phyloP scores from a whole-genome alignment of 208 protist species.

The Leishmania aethiopica region DNA sequence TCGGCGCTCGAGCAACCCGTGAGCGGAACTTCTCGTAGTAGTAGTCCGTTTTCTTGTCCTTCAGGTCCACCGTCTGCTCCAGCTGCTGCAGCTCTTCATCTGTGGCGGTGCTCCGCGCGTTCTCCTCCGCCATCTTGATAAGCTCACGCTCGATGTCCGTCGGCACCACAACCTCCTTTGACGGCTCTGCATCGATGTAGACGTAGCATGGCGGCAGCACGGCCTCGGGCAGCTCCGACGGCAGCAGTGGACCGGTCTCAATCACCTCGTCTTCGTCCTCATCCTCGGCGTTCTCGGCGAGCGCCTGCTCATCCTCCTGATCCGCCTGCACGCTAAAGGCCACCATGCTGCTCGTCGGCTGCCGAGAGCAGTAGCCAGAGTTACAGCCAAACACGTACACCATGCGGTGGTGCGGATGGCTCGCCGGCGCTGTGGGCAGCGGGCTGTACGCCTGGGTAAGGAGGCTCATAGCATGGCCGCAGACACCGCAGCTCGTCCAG shows the following conservation, averaged over 20 bases:
- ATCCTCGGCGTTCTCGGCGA: slow-evolving; percentile 38
- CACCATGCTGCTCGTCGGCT: slow-evolving; percentile 75
- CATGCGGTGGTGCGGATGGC: slow-evolving; percentile 68
- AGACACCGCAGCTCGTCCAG: slow-evolving; percentile 79
- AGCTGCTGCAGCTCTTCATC: slow-evolving; percentile 71
- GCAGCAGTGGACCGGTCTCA: slow-evolving; percentile 39
- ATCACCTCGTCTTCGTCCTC: slow-evolving; percentile 50
- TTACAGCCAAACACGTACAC: slow-evolving; percentile 87
- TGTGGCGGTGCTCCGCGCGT: slow-evolving; percentile 35
- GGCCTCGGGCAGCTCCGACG: slow-evolving; percentile 41
- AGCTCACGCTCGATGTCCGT: slow-evolving; percentile 69
- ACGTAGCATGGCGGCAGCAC: slow-evolving; percentile 74
- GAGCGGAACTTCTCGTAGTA: slow-evolving; percentile 81
- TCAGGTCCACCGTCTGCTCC: slow-evolving; percentile 67
- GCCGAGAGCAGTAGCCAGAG: slow-evolving; percentile 52
- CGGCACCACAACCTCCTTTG: slow-evolving; percentile 51
- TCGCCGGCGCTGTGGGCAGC: slow-evolving; percentile 33
- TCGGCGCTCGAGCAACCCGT: slow-evolving; percentile 59
- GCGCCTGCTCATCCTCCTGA: slow-evolving; percentile 52
- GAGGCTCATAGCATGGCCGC: slow-evolving; percentile 68
- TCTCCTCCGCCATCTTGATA: slow-evolving; percentile 63
- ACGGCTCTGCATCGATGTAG: slow-evolving; percentile 67
- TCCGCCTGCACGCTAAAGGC: slow-evolving; percentile 76
- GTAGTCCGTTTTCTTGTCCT: slow-evolving; percentile 72
- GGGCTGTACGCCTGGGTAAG: slow-evolving; percentile 82